Evolutionary conservation across 768 basidiomycete species (phyloP), one percentile per base, ranked within the genome.

Genomic region (Crepidotus variabilis): DNA sequence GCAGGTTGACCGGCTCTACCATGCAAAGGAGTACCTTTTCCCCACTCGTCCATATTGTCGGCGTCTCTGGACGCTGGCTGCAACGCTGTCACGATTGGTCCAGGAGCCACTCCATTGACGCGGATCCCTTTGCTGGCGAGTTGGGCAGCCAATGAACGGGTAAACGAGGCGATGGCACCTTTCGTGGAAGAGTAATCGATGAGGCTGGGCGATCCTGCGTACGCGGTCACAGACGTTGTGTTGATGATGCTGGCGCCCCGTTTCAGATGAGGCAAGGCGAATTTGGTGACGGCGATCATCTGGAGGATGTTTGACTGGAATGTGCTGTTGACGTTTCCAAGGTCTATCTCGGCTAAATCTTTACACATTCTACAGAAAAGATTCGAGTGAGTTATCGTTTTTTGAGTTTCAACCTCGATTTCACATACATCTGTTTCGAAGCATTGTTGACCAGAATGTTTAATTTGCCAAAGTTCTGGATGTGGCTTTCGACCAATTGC

Each of bases 371-470:
- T 77, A 28, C 28, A 28, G 28, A 59, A 8, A 5, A 43, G 13
- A 43, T 11, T 5, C 13, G 11, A 11, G 39, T 43, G 39, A 43
- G 39, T 43, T 20, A 11, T n/a, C 32, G 10, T 34, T 18, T 49
- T 28, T 14, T 56, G 51, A 11, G 10, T 23, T 24, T 3, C 8
- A 35, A 33, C 8, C 8, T 28, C 8, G 28, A 4, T 28, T 16
- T 20, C 13, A 60, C 67, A 32, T 51, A 68, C 70, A 72, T 69
- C 59, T 79, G 76, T 62, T 83, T 81, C 43, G 74, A 75, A 18
- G 82, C 83, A 65, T 85, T 84, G 68, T 85, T 84, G 54, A 87
- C 81, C 48, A 85, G 71, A 49, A 86, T 73, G 63, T 86, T 79
- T 23, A 84, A 64, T 53, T 71, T 69, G 18, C 74, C 72, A 57